Base-by-base conservation (phyloP, 1,284 basidiomycete genomes). In the Erythrobasidium hasegawianum region DNA sequence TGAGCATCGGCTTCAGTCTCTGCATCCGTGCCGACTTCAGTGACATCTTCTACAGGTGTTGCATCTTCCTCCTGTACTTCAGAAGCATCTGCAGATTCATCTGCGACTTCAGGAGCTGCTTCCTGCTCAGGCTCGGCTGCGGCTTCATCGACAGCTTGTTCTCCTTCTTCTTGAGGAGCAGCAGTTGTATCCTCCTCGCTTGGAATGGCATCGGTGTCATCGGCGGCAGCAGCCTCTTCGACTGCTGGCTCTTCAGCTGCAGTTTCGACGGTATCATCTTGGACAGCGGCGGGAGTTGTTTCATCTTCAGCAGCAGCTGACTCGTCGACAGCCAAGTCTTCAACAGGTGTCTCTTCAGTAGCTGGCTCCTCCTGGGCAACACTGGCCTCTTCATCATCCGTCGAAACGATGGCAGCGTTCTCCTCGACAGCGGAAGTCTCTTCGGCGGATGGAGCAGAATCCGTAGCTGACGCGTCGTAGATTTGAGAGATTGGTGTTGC, bases 21-120 rank as follows among this genome's bases (percentile, higher is more conserved):
- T 45, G 41, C 41, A 38, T 60, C 59, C n/a, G 22, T 38, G 50
- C 53, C 49, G 38, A 29, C 50, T 43, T 53, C 49, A 2, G 49
- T 27, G 13, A 18, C 59, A 4, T 56, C 54, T 22, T 56, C 61
- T 5, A 26, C 16, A 11, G 10, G 24, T 22, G 41, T 50, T n/a
- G 10, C 61, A 11, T 14, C 20, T 16, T 64, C 41, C 38, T 27
- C 52, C 27, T 55, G 26, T 8, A 39, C 50, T 26, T 40, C 24
- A 0, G 49, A 11, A 22, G 49, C 33, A 14, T 54, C 55, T 10
- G 10, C 39, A 41, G 18, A 5, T 5, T 54, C 52, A 45, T 47
- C 45, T 3, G 57, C 47, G 27, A 26, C 26, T 59, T 59, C 57
- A 11, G 56, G 5, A 24, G 18, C n/a, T 41, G 33, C 5, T 2